Evolutionary conservation across 768 basidiomycete species (phyloP).

Genomic region (Russula sp.): DNA sequence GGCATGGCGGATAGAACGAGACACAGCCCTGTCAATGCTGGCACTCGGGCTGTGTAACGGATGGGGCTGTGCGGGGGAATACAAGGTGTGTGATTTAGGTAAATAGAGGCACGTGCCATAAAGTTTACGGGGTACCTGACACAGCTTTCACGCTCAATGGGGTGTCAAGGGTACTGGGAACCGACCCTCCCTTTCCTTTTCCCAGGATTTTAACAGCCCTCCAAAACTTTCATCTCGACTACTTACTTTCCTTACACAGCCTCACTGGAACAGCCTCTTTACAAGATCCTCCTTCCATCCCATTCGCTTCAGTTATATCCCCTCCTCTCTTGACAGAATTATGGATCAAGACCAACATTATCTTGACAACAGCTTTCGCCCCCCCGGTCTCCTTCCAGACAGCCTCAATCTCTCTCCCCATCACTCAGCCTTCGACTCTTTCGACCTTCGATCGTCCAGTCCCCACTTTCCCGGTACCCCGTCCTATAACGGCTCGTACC

Average conservation of each 20-base stretch:
- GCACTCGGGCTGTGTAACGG: not conserved
- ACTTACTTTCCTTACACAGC: slow-evolving; percentile 8
- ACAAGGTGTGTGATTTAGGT: not conserved
- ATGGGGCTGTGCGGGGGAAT: not conserved
- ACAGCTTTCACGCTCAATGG: not conserved
- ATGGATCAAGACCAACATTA: slow-evolving; percentile 22
- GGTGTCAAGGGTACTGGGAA: not conserved
- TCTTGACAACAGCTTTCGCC: slow-evolving; percentile 13
- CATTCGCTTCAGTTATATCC: slow-evolving; percentile 6
- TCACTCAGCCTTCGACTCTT: slow-evolving; percentile 30
- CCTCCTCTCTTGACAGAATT: not conserved
- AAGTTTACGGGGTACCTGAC: not conserved
- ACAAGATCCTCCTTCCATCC: slow-evolving; percentile 1
- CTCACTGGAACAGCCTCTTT: slow-evolving; percentile 15
- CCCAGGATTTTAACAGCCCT: not conserved
- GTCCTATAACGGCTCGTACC: slow-evolving; percentile 60
- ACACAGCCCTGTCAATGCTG: not conserved
- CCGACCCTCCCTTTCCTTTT: not conserved
- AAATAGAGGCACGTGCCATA: not conserved
- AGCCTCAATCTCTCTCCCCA: slow-evolving; percentile 30
- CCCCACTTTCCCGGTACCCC: slow-evolving; percentile 46
- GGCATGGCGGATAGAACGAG: no score
- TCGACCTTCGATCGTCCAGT: slow-evolving; percentile 33
- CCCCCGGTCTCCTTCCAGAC: slow-evolving; percentile 24
- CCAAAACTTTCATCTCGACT: not conserved